Percentiles rank a stretch among this genome's conserved stretches.
These are phyloP conservation scores for Penicillium sp. DNA, from an alignment of 2,329 filamentous ascomycete genomes.

Conservation along the genomic window DNA sequence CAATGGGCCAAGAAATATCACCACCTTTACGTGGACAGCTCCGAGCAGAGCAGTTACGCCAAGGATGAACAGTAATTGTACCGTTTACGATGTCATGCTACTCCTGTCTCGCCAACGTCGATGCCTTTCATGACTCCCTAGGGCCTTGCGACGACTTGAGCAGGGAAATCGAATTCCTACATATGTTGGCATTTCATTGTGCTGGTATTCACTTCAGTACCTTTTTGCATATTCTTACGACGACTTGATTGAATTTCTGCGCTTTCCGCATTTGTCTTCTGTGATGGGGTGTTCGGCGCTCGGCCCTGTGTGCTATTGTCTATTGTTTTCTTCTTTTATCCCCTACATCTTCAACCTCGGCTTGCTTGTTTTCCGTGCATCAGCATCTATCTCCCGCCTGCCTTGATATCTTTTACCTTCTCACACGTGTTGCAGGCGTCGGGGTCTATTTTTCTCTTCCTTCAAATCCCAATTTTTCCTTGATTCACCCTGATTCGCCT, in stretches of 20 bases:
- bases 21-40: constrained; percentile 37
- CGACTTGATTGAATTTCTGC: constrained; percentile 35
- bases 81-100: constrained; percentile 27
- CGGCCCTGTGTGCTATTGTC: constrained; percentile 24
- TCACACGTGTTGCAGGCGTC: constrained; percentile 30
- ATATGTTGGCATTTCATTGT: constrained; percentile 44
- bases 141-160: constrained; percentile 20
- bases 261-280: constrained; percentile 36
- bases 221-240: constrained; percentile 43
- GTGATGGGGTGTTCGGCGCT: constrained; percentile 36
- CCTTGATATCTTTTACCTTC: constrained; percentile 33
- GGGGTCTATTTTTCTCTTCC: constrained; percentile 25
- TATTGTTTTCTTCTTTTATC: constrained; percentile 20
- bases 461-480: constrained; percentile 26
- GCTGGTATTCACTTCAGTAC: constrained; percentile 40
- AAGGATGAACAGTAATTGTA: constrained; percentile 33
- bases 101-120: constrained; percentile 22
- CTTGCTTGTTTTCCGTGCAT: constrained; percentile 21
- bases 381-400: constrained; percentile 26
- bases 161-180: constrained; percentile 32
- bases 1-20: constrained; percentile 86
- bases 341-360: constrained; percentile 17
- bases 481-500: constrained; percentile 7
- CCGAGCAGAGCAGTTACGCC: constrained; percentile 34
- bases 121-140: constrained; percentile 26